Conservation (phyloP, 345 rosid species). For the Sisymbrium irio region DNA sequence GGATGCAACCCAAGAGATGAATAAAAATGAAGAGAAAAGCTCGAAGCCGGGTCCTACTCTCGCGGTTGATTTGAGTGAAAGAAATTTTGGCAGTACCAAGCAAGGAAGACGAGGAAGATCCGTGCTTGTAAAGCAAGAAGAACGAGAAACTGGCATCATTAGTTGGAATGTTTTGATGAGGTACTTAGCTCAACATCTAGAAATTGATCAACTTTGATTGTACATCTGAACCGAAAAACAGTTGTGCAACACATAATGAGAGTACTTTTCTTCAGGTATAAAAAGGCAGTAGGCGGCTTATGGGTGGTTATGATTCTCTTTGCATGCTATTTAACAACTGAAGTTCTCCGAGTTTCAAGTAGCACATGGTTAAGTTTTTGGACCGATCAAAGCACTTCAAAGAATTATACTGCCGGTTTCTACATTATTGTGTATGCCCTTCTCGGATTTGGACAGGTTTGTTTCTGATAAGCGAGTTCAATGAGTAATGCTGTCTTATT, state of each 20-base stretch:
- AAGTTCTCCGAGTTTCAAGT: conserved; percentile 76
- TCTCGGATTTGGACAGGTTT: conserved; percentile 80
- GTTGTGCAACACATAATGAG: not conserved
- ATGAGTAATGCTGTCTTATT: not conserved
- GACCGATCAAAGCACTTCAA: conserved; percentile 71
- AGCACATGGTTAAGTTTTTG: conserved; percentile 94
- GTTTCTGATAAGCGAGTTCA: conserved; percentile 12
- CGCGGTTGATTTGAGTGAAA: conserved; percentile 27
- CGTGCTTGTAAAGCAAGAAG: conserved; percentile 87
- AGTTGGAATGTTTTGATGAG: conserved; percentile 83
- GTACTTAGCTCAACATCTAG: conserved; percentile 33
- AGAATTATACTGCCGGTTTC: conserved; percentile 52
- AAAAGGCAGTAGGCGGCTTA: conserved; percentile 83
- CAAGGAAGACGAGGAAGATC: conserved; percentile 63
- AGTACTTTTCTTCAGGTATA: conserved; percentile 58
- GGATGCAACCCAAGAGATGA: conserved; percentile 56
- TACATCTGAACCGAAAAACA: not conserved
- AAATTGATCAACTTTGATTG: not conserved
- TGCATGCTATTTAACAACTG: conserved; percentile 67
- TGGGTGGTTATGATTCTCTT: conserved; percentile 80
- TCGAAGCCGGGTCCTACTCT: conserved; percentile 44
- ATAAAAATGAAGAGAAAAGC: conserved; percentile 30
- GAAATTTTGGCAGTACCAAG: conserved; percentile 29
- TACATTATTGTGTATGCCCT: conserved; percentile 66
- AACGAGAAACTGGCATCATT: conserved; percentile 88